Evolutionary conservation across 805 yeast species (phyloP).

Genomic region (Priceomyces fermenticarens): DNA sequence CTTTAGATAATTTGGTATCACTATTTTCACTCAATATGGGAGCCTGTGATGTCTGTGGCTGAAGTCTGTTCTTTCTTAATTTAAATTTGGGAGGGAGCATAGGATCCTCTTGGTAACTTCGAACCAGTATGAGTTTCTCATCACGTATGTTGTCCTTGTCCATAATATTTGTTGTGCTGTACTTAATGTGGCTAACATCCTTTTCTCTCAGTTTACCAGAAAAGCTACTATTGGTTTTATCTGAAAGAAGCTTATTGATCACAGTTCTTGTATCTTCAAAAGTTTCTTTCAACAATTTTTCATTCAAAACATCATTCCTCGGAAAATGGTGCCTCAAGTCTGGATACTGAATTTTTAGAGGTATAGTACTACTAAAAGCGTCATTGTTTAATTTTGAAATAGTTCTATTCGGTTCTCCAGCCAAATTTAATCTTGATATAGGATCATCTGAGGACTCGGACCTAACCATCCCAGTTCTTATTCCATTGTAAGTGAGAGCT

Average conservation of each 20-base stretch:
- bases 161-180: slow-evolving; percentile 15
- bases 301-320: slow-evolving; percentile 33
- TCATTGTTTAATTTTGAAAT: too few species aligned
- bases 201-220: slow-evolving; percentile 34
- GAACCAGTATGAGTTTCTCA: slow-evolving; percentile 56
- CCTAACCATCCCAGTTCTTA: too few species aligned
- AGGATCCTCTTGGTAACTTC: slow-evolving; percentile 74
- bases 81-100: slow-evolving; percentile 79
- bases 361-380: slow-evolving; percentile 55
- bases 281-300: slow-evolving; percentile 44
- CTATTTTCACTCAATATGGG: slow-evolving; percentile 54
- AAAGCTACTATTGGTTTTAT: slow-evolving; percentile 24
- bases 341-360: slow-evolving; percentile 46
- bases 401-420: too few species aligned
- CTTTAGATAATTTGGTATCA: slow-evolving; percentile 53
- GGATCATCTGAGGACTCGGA: too few species aligned
- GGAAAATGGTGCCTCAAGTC: slow-evolving; percentile 40
- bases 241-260: slow-evolving; percentile 48
- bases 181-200: slow-evolving; percentile 21
- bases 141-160: slow-evolving; percentile 10
- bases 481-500: too few species aligned
- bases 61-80: slow-evolving; percentile 66
- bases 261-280: slow-evolving; percentile 56
- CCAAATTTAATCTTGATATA: too few species aligned
- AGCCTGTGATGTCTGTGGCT: slow-evolving; percentile 54